Evolutionary conservation across 352 stramenopile genomes (phyloP), one percentile per base, ranked within the genome.

Genomic region (Globisporangium irregulare): DNA sequence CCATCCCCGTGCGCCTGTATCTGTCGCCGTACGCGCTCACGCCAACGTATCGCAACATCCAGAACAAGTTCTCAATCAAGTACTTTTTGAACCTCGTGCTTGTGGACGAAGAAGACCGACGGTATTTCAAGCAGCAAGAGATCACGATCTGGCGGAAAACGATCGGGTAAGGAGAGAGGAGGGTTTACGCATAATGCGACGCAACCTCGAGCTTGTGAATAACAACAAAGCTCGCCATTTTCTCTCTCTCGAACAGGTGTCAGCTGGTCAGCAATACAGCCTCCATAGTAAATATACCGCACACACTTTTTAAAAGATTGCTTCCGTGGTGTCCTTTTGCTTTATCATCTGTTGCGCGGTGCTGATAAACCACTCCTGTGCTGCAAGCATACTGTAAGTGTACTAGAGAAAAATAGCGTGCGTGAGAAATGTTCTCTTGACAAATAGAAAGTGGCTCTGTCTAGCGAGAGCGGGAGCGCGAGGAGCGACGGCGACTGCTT

Each of bases 61-160:
- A 94, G 62, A 97, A 95, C 84, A 87, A 92, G 46, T 98, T 98
- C 73, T 95, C 86, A 7, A 91, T 98, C 51, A 92, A 94, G 73
- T 99, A 99, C 74, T 99, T 98, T 83, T 76, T 99, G 24, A 99
- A 99, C 81, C 85, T 99, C 46, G 97, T 99, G 50, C 79, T 99
- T 62, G 96, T 99, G 6, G 98, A 99, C 80, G 95, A 99, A 79
- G 97, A 99, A 75, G 97, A 99, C 80, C 89, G 98, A n/a, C 89
- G 97, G 36, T 99, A 99, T 77, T 99, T 99, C 72, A 99, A 99
- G 75, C 97, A 99, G 76, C 97, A 99, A 78, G 97, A 99, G 80
- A 98, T 99, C 71, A 97, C 89, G 59, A 75, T 99, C 25, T 99
- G 96, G 95, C 89, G 96, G 27, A 90, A 91, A 58, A 68, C 36